A percentile compares a stretch with the other conserved stretches of the same genome.
Conservation (phyloP, 2,329 filamentous ascomycete species). For the Fusarium azukiicola region DNA sequence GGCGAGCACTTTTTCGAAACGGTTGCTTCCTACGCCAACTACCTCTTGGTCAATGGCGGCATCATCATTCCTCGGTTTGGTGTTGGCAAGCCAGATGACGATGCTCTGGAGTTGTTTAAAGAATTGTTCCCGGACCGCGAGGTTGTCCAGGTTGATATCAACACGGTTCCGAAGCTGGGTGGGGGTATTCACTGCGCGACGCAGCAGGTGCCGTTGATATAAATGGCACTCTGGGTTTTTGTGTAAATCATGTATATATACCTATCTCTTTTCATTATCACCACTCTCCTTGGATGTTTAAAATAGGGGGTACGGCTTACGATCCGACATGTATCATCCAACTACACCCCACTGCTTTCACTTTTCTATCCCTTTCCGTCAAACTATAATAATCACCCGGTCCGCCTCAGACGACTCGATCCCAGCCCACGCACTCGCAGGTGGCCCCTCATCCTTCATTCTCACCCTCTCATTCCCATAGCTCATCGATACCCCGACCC, state of each 20-base stretch:
- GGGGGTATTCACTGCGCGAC: constrained; percentile 56
- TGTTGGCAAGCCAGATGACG: constrained; percentile 46
- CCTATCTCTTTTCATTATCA: background rate
- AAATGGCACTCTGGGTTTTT: background rate
- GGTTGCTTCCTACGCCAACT: constrained; percentile 51
- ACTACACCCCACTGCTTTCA: background rate
- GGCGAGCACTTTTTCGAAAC: constrained; percentile 21
- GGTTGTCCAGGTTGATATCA: constrained; percentile 41
- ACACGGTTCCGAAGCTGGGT: constrained; percentile 39
- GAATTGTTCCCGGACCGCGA: constrained; percentile 37
- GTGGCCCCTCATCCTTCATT: background rate
- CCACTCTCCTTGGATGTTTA: background rate
- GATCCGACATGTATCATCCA: background rate
- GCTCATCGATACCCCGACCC: background rate
- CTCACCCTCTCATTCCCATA: background rate
- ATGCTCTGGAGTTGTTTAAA: constrained; percentile 44
- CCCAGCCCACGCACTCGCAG: background rate
- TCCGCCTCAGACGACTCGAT: background rate
- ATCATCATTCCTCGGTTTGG: constrained; percentile 56
- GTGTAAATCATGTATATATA: background rate
- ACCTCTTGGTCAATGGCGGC: constrained; percentile 55
- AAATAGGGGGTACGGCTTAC: background rate
- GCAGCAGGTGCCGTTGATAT: constrained; percentile 51
- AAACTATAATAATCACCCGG: constrained; percentile 7
- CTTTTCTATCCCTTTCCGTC: background rate